These are phyloP conservation scores for Ogataea siamensis DNA, from an alignment of 805 yeast genomes.

Conservation along the genomic window DNA sequence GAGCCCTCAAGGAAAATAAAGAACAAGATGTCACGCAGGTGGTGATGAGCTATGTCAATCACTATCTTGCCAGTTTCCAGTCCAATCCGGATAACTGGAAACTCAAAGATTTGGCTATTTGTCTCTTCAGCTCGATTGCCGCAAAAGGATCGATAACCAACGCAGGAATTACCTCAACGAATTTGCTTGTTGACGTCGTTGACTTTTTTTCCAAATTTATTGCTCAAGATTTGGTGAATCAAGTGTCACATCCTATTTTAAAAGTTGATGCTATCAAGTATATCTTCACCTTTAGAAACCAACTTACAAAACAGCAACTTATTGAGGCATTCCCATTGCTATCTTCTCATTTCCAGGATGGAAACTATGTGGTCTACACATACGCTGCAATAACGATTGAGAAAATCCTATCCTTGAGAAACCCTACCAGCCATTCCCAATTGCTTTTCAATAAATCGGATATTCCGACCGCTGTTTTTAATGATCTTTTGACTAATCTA, in stretches of 20 bases:
- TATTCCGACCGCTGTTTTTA: constrained; percentile 56
- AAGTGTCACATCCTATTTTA: constrained; percentile 67
- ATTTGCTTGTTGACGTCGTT: constrained; percentile 80
- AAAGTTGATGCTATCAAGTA: constrained; percentile 92
- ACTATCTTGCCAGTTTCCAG: constrained; percentile 56
- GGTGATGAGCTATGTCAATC: constrained; percentile 68
- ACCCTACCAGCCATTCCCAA: constrained; percentile 48
- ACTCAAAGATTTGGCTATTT: constrained; percentile 81
- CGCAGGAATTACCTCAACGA: constrained; percentile 84
- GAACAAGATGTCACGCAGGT: constrained; percentile 72
- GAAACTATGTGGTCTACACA: constrained; percentile 81
- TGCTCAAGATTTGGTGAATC: constrained; percentile 72
- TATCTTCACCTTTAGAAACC: constrained; percentile 87
- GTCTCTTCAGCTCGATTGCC: constrained; percentile 84
- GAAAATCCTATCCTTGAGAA: constrained; percentile 76
- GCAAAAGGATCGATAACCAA: constrained; percentile 86
- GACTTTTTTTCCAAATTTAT: constrained; percentile 78
- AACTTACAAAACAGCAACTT: constrained; percentile 82
- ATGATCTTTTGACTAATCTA: constrained; percentile 60
- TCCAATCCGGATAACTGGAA: constrained; percentile 63
- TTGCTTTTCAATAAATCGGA: constrained; percentile 73
- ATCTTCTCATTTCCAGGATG: constrained; percentile 62
- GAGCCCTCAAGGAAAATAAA: constrained; percentile 78
- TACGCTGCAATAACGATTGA: constrained; percentile 93
- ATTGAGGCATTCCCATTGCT: constrained; percentile 76